Base-by-base conservation (phyloP, 768 basidiomycete genomes). In the Podaxis mareebaensis region DNA sequence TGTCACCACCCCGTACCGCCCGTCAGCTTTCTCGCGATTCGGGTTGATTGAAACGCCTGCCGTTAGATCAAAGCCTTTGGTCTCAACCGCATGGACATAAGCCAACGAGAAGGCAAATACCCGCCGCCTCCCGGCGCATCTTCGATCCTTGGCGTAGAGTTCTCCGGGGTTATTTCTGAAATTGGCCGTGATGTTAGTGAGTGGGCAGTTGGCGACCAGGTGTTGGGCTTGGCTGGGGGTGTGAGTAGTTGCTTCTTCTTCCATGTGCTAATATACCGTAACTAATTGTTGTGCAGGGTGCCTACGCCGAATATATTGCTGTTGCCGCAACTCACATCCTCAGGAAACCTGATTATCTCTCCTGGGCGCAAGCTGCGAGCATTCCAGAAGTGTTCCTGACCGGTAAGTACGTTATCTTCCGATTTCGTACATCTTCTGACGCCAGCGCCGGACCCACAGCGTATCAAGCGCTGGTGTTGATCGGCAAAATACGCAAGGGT, bases 331-430 rank as follows among this genome's bases (percentile, higher is more conserved):
- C 83, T 2, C 85, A 92, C 76, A 72, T 96, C 62, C 76, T 94
- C 63, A 78, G 71, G 65, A 97, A 98, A 74, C 93, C 95, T 6
- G 71, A 73, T 28, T 75, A 88, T 71, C 77, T 99, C 64, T 84
- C 87, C 33, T 96, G 91, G 91, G 81, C 78, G 0, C 88, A 97
- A 70, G 94, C 93, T 8, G 94, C 95, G 13, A 89, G 87, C 67
- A 86, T 97, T 44, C 92, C 93, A 0, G 96, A 99, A 76, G 88
- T 85, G 64, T 96, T 90, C 76, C 76, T 97, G 61, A 97, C 96
- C 60, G 94, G 94, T 87, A 67, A 66, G 77, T 30, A 13, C 8
- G 8, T 13, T 26, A 30, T 12, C 26, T 49, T 28, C n/a, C n/a
- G 53, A 24, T 38, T 24, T 40, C 30, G 20, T 54, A 40, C 48